phyloP scores from a whole-genome alignment of 495 filamentous ascomycete species.

The Lepraria neglecta region DNA sequence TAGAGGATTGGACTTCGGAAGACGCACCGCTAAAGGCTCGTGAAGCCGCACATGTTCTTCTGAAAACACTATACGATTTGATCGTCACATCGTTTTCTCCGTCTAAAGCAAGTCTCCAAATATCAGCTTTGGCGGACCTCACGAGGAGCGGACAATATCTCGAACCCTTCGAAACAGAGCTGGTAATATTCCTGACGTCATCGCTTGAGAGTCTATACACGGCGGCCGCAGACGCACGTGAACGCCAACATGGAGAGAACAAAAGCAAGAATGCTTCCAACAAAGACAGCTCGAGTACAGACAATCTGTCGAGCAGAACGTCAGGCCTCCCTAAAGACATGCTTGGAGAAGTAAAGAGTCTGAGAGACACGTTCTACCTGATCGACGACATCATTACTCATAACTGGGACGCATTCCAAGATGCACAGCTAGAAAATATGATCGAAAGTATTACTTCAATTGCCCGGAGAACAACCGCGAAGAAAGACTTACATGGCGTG shows the following conservation, averaged over 20 bases:
- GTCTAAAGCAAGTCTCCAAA: constrained; percentile 57
- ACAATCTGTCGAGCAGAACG: constrained; percentile 16
- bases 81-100: constrained; percentile 45
- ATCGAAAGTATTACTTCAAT: constrained; percentile 63
- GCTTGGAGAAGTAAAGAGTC: constrained; percentile 49
- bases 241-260: not conserved
- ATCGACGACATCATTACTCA: constrained; percentile 76
- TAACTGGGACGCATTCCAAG: constrained; percentile 68
- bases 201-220: constrained; percentile 54
- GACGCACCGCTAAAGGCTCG: constrained; percentile 48
- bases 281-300: constrained; percentile 1
- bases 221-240: constrained; percentile 40
- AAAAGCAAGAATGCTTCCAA: constrained; percentile 6
- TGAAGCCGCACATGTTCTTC: constrained; percentile 53
- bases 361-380: constrained; percentile 65
- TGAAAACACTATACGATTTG: constrained; percentile 58
- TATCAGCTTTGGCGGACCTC: constrained; percentile 55
- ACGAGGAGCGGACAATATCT: constrained; percentile 58
- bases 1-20: constrained; percentile 56
- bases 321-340: not conserved
- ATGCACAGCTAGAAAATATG: constrained; percentile 58
- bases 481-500: constrained; percentile 67
- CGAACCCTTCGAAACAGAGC: constrained; percentile 56
- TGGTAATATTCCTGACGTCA: constrained; percentile 50
- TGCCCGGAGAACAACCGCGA: constrained; percentile 66